Base-by-base conservation (phyloP, 495 filamentous ascomycete species). In the Tuber aestivum region DNA sequence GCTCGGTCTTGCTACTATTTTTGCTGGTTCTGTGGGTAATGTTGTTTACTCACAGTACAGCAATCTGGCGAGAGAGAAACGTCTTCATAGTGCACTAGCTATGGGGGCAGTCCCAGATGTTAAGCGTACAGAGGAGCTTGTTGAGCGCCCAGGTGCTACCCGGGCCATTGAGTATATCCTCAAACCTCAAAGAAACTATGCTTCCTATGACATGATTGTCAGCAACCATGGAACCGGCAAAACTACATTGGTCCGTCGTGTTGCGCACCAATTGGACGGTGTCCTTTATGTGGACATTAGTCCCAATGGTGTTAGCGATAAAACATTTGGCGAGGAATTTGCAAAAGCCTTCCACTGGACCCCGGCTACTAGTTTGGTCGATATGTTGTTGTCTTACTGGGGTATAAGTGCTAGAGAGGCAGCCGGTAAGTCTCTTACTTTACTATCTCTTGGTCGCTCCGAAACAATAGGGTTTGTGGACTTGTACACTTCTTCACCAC, bases 181-280 rank as follows among this genome's bases (percentile, higher is more conserved):
- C 18, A 72, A 21, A 1, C 71, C 71, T 23, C 3, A 23, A 32
- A 8, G 35, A 1, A 21, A 23, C 20, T 48, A 48, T 23, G 6
- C 5, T 48, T 23, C 20, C 20, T 48, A 72, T 48, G 3, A 72
- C 6, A 9, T 72, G 6, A 32, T 50, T 3, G 71, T 72, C 3
- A n/a, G 41, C 32, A 72, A 32, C 16, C 41, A 50, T 35, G 71
- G 71, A 9, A 72, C 71, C 0, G 71, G 71, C 10, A 72, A 72
- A 72, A 48, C 41, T 12, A 50, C 42, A n/a, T 4, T 72, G 7
- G 41, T 50, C 3, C 10, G 3, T 21, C 18, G 20, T 23, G 48
- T 72, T 12, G 38, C 0, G 18, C 20, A 71, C 16, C 38, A 48
- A 48, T 48, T 23, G 20, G 45, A 48, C 1, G 2, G 20, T 48